Base-by-base conservation (phyloP, 192 early-diverging fungal species). In the Chytriomyces sp. region DNA sequence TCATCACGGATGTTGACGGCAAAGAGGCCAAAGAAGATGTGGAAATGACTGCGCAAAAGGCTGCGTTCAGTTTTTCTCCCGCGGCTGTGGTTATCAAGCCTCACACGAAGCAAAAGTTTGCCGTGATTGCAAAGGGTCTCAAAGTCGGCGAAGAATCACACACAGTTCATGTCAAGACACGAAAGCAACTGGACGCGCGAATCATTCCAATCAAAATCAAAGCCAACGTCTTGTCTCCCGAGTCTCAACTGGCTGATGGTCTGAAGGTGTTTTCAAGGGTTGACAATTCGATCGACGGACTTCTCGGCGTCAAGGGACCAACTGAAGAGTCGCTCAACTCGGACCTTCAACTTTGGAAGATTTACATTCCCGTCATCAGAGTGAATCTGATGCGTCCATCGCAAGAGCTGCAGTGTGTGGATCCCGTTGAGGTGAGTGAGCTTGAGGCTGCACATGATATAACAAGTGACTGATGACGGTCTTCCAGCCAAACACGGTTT, bases 331-430 rank as follows among this genome's bases (percentile, higher is more conserved):
- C 64, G 18, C 79, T 77, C 26, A 79, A 70, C 57, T 79, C 84
- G 5, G 87, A 89, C 60, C 61, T 75, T 18, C 72, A 84, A 20
- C 59, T 89, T 18, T 89, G 87, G 87, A 89, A 89, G 53, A 74
- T 89, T 71, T 64, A 84, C 35, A 72, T 87, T 26, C 87, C 87
- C 6, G 71, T 89, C 18, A 49, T 85, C 2, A 24, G 87, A 46
- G 53, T 87, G 9, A 53, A 45, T 7, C 62, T 79, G 16, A 44
- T 77, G n/a, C 47, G 81, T 48, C 87, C 87, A n/a, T 83, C 81
- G 45, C 28, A 78, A 48, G 86, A 87, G 47, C 63, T 84, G 20
- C 49, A 76, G 43, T 71, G 24, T 61, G 67, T 89, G 47, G 74
- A 83, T 5, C 11, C 68, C 5, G 23, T 83, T 24, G 82, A 87